phyloP scores from a whole-genome alignment of 176 grass and related monocot species.

The Oryza officinalis region DNA sequence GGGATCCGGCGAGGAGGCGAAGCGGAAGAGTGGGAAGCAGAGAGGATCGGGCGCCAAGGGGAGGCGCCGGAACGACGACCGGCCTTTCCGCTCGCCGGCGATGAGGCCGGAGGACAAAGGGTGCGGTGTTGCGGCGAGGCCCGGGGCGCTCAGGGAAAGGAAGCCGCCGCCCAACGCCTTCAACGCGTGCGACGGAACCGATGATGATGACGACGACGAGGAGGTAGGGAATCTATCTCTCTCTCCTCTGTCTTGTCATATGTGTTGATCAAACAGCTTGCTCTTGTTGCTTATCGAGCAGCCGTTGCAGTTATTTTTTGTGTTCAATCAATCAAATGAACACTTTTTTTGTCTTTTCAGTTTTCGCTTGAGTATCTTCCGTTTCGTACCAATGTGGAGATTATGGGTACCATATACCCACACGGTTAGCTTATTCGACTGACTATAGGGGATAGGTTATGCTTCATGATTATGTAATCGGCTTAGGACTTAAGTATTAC shows the following conservation, averaged over 20 bases:
- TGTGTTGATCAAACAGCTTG: neutral
- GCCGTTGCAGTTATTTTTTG: neutral
- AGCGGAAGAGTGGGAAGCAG: neutral
- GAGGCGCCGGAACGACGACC: neutral
- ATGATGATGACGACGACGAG: neutral
- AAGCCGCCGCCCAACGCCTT: neutral
- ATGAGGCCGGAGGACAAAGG: neutral
- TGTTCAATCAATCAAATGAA: too few species aligned
- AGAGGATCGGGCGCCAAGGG: neutral
- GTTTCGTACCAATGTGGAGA: too few species aligned
- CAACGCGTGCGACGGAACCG: neutral
- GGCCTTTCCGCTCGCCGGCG: neutral
- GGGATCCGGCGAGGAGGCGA: neutral
- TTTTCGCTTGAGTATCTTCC: neutral
- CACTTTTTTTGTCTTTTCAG: neutral
- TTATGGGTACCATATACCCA: too few species aligned
- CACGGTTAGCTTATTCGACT: too few species aligned
- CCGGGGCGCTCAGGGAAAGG: neutral
- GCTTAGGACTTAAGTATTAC: too few species aligned
- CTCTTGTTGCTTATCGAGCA: neutral
- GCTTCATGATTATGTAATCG: too few species aligned
- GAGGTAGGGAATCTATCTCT: neutral
- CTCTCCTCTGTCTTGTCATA: neutral
- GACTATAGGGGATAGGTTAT: too few species aligned
- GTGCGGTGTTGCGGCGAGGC: conserved; percentile 11